phyloP scores from a whole-genome alignment of 345 rosid species.

The Populus davidiana region DNA sequence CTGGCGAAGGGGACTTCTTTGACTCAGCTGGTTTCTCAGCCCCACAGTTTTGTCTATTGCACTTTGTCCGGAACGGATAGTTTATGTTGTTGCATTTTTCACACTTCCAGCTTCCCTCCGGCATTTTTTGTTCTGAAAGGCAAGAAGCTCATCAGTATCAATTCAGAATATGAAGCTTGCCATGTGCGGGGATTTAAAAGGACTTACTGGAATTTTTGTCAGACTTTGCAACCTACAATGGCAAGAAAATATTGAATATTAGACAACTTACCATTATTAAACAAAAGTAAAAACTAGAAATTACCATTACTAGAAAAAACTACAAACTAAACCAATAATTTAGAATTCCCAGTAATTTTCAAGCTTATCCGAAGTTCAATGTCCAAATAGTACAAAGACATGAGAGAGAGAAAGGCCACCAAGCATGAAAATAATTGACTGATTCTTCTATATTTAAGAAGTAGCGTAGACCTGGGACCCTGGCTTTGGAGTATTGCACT shows the following conservation, averaged over 20 bases:
- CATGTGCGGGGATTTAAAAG: conserved; percentile 5
- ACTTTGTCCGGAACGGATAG: conserved; percentile 94
- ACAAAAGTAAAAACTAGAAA: not conserved
- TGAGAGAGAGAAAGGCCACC: not conserved
- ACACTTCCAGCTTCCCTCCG: conserved; percentile 99
- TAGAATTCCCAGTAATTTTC: not conserved
- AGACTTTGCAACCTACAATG: conserved; percentile 59
- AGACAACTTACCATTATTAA: not conserved
- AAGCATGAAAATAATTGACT: not conserved
- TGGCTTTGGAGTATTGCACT: conserved; percentile 97
- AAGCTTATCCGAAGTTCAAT: not conserved
- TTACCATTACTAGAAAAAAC: not conserved
- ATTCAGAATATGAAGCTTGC: conserved; percentile 11
- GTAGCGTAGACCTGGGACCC: conserved; percentile 76
- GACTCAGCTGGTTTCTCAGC: conserved; percentile 82
- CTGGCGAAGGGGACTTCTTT: conserved; percentile 59
- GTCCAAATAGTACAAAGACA: not conserved
- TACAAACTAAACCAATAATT: not conserved
- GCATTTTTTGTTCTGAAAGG: conserved; percentile 85
- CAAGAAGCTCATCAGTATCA: conserved; percentile 20
- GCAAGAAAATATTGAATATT: conserved; percentile 22
- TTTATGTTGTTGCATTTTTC: conserved; percentile 92
- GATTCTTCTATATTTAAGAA: not conserved
- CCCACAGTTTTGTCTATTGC: conserved; percentile 96
- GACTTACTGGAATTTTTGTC: conserved; percentile 81